phyloP scores from a whole-genome alignment of 169 alveolate species.

The Plasmodium vivax region DNA sequence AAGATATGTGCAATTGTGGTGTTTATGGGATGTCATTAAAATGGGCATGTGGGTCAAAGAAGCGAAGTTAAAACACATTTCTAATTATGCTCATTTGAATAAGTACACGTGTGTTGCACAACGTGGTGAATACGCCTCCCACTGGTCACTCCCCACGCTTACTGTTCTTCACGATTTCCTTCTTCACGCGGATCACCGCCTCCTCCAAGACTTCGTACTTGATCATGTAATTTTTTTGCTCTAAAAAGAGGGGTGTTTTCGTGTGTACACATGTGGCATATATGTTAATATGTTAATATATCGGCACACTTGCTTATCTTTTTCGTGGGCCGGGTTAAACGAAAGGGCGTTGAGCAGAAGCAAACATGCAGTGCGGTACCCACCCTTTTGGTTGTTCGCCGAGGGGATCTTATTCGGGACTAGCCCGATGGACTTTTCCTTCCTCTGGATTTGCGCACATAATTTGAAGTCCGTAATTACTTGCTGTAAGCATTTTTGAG shows the following conservation, averaged over 20 bases:
- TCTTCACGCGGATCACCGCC: slow-evolving; percentile 57
- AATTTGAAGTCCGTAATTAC: slow-evolving; percentile 29
- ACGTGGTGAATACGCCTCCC: not conserved
- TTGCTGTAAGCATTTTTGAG: slow-evolving; percentile 45
- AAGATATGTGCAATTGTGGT: not conserved
- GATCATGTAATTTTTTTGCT: slow-evolving; percentile 53
- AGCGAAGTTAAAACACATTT: not conserved
- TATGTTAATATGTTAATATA: too few relatives aligned
- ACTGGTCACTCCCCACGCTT: not conserved
- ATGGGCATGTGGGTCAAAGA: not conserved
- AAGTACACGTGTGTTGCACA: not conserved
- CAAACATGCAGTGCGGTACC: not conserved
- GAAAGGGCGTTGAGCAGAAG: not conserved
- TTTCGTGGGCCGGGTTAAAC: not conserved
- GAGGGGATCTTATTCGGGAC: slow-evolving; percentile 49
- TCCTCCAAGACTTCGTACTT: slow-evolving; percentile 51
- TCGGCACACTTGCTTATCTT: not conserved
- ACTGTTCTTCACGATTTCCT: slow-evolving; percentile 54
- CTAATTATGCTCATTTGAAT: not conserved
- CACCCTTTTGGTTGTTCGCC: slow-evolving; percentile 18
- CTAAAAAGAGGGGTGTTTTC: not conserved
- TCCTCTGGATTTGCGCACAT: slow-evolving; percentile 59
- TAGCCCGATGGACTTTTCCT: slow-evolving; percentile 56
- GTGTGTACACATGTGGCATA: not conserved
- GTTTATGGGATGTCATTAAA: not conserved